phyloP scores from a whole-genome alignment of 306 rosid species.

The Oxytropis ochrocephala region DNA sequence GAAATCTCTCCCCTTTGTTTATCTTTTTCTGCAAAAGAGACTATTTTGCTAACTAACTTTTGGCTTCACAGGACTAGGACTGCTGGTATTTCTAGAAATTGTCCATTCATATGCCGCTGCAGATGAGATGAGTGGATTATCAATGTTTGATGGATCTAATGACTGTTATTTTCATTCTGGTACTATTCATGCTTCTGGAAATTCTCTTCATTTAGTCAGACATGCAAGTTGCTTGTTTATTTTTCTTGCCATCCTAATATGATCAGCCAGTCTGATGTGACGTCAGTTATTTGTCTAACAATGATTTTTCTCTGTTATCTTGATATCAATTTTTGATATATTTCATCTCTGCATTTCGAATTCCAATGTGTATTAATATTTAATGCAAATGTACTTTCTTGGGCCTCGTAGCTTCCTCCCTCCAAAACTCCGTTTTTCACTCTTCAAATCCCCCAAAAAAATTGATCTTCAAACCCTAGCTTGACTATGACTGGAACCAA shows the following conservation, averaged over 20 bases:
- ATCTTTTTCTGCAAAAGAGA: background rate
- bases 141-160: slow-evolving; percentile 86
- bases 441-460: too few relatives aligned
- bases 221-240: slow-evolving; percentile 2
- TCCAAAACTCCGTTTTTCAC: too few relatives aligned
- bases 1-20: background rate
- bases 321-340: slow-evolving; percentile 4
- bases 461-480: too few relatives aligned
- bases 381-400: background rate
- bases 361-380: background rate
- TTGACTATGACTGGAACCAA: too few relatives aligned
- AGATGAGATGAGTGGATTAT: slow-evolving; percentile 95
- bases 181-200: slow-evolving; percentile 26
- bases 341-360: background rate
- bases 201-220: slow-evolving; percentile 19
- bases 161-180: slow-evolving; percentile 92
- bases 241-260: background rate
- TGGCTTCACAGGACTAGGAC: slow-evolving; percentile 59
- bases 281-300: background rate
- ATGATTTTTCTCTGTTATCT: background rate
- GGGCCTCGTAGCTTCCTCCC: too few relatives aligned
- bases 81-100: slow-evolving; percentile 84
- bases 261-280: slow-evolving; percentile 11
- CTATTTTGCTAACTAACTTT: slow-evolving; percentile 19
- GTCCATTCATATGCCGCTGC: slow-evolving; percentile 96